phyloP scores from a whole-genome alignment of 1,284 basidiomycete genomes.

The Wolfiporia cocos region DNA sequence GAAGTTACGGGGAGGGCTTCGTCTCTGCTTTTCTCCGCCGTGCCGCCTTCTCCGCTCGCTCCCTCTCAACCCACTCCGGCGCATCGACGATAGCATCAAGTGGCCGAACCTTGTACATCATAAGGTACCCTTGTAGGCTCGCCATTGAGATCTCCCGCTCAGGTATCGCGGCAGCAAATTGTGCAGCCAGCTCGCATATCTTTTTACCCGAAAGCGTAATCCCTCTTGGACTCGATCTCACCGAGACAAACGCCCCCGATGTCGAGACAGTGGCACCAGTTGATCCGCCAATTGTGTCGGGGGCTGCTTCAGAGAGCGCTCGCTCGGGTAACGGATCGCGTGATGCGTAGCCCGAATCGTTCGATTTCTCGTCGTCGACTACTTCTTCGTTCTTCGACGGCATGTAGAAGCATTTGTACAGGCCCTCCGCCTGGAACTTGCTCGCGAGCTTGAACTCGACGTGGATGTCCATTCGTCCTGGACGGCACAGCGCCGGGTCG shows the following conservation, averaged over 20 bases:
- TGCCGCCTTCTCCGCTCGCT: conserved; percentile 15
- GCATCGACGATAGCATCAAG: conserved; percentile 41
- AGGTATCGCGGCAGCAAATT: conserved; percentile 56
- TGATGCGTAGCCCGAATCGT: background rate
- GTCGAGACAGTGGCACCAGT: background rate
- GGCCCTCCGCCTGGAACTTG: conserved; percentile 53
- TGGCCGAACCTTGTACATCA: conserved; percentile 64
- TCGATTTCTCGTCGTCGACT: background rate
- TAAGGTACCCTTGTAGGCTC: conserved; percentile 67
- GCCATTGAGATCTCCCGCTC: conserved; percentile 69
- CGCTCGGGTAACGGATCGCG: too few species aligned
- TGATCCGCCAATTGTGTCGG: background rate
- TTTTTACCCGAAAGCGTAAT: conserved; percentile 29
- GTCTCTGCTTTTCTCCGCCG: too few species aligned
- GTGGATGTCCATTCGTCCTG: conserved; percentile 74
- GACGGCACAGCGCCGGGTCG: conserved; percentile 69
- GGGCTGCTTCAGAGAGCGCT: background rate
- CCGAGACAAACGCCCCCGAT: conserved; percentile 11
- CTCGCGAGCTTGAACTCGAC: conserved; percentile 68
- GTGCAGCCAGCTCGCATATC: conserved; percentile 39
- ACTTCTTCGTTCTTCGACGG: conserved; percentile 28
- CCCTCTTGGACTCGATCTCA: conserved; percentile 20
- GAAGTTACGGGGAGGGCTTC: too few species aligned
- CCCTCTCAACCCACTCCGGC: conserved; percentile 23
- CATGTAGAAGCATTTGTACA: conserved; percentile 64